Base-by-base conservation (phyloP, 805 yeast genomes). In the Wickerhamomyces kurtzmanii region DNA sequence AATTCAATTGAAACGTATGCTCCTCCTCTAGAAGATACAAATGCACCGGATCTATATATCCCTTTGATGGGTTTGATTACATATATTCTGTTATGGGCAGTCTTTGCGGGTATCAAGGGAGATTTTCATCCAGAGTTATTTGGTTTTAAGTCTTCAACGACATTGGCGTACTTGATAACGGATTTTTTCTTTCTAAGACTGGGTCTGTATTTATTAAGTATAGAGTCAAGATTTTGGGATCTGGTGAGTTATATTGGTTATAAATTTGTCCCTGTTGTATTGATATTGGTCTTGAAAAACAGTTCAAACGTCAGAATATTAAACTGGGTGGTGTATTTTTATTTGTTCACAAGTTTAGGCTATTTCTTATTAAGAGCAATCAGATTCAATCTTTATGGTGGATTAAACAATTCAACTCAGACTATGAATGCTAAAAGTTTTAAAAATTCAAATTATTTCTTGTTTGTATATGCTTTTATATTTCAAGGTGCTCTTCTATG, bases 1-100 rank as follows among this genome's bases (percentile, higher is more conserved):
- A 57, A 54, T 19, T 68, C 60, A 23, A 34, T 40, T 14, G 55
- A 51, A 17, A 39, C 49, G 13, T 84, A 65, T 51, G 77, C 84
- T 3, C 74, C 83, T 8, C 96, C 99, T 11, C 56, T 69, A 25
- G 83, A 81, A 36, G 98, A 91, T 50, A 65, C 79, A 32, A 91
- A 93, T 47, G 93, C 97, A 0, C 98, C 98, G 3, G 99, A 91
- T 51, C 68, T 91, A 61, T 91, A 91, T 54, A 83, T 91, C 30
- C 99, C 99, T 5, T 36, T 83, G 35, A 91, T 93, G 96, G 83
- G 96, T 2, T 71, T 81, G 43, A 71, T 85, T 27, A 85, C 97
- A 1, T 87, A 87, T 47, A 77, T 89, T 28, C 59, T 91, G 34
- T 65, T 84, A 20, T 75, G 89, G 70, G 89, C 95, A 3, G 67